A percentile compares a stretch with the other conserved stretches of the same genome.
Conservation (phyloP, 768 basidiomycete species). For the Rhizopogon sp. region DNA sequence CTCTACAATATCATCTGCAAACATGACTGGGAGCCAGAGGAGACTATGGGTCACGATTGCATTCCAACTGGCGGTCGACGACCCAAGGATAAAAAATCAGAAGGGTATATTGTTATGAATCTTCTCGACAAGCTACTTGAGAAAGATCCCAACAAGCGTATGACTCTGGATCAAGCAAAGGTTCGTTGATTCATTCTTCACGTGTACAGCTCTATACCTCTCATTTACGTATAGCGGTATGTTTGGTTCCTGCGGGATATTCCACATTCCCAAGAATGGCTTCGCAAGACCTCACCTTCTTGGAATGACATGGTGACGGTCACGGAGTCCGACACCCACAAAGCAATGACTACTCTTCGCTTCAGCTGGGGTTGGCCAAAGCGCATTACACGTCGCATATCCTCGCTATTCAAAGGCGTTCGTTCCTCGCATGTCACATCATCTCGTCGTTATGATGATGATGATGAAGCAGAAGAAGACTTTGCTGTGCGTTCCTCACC, state of each 20-base stretch:
- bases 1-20: constrained; percentile 79
- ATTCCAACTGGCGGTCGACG: constrained; percentile 61
- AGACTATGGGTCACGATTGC: constrained; percentile 67
- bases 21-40: constrained; percentile 64
- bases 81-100: constrained; percentile 36
- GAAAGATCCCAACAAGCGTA: constrained; percentile 71
- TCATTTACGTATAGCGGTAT: constrained; percentile 38
- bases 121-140: constrained; percentile 74
- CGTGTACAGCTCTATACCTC: background rate
- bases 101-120: constrained; percentile 61
- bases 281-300: constrained; percentile 52
- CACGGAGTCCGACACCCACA: constrained; percentile 70
- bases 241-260: constrained; percentile 71
- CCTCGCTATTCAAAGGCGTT: constrained; percentile 44
- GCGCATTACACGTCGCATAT: constrained; percentile 38
- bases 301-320: constrained; percentile 50
- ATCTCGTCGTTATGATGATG: constrained; percentile 10
- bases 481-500: constrained; percentile 30
- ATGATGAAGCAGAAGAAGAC: constrained; percentile 16
- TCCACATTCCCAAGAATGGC: constrained; percentile 63
- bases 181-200: constrained; percentile 34
- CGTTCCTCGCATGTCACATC: constrained; percentile 22
- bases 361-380: constrained; percentile 59
- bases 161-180: constrained; percentile 81
- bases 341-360: constrained; percentile 62